Conservation (phyloP, 345 rosid genomes). For the Cardamine occulta region DNA sequence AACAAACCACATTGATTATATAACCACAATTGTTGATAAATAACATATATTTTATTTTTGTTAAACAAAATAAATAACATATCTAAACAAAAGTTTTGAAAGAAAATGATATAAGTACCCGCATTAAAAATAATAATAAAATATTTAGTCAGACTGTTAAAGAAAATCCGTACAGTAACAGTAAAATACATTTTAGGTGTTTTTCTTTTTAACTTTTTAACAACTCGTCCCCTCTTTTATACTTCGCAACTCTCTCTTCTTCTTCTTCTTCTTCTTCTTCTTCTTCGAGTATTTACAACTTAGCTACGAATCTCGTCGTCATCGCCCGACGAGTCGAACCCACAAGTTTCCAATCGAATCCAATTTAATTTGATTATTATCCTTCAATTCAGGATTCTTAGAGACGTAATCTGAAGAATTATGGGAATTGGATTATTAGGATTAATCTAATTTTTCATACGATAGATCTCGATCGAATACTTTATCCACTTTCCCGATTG, state of each 20-base stretch:
- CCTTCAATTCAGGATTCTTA: background rate
- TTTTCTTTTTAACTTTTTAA: slow-evolving; percentile 10
- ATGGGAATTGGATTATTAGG: slow-evolving; percentile 10
- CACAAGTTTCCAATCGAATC: slow-evolving; percentile 3
- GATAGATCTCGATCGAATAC: slow-evolving; percentile 32
- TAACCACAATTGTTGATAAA: background rate
- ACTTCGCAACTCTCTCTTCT: slow-evolving; percentile 17
- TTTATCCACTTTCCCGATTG: background rate
- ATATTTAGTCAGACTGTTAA: background rate
- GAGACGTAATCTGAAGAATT: background rate
- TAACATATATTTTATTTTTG: background rate
- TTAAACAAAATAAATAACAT: background rate
- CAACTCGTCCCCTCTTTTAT: slow-evolving; percentile 28
- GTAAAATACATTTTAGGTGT: slow-evolving; percentile 11
- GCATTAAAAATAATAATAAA: background rate
- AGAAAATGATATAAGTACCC: background rate
- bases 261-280: background rate
- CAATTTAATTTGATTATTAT: slow-evolving; percentile 23
- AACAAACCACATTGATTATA: background rate
- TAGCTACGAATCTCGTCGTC: slow-evolving; percentile 50
- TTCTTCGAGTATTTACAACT: slow-evolving; percentile 11
- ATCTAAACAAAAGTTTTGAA: no score
- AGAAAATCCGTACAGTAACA: slow-evolving; percentile 19
- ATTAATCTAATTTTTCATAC: slow-evolving; percentile 3
- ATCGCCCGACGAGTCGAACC: slow-evolving; percentile 37